Evolutionary conservation across 1,284 basidiomycete species (phyloP), one percentile per base, ranked within the genome.

Genomic region (Moesziomyces globuligerus): DNA sequence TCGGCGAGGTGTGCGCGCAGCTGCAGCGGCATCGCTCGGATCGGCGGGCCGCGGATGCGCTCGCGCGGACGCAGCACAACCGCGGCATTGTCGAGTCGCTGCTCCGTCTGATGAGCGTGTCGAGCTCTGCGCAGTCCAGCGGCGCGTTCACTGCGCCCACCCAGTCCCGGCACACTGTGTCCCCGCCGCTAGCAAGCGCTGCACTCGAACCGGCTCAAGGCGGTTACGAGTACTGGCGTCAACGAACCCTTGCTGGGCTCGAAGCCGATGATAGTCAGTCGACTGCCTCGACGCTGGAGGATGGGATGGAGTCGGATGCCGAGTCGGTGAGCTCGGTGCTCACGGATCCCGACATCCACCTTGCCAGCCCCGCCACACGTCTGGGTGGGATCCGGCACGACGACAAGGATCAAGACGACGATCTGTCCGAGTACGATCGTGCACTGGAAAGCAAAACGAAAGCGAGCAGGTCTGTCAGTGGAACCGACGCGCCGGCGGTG

Each of bases 271-370:
- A 56, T 11, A 21, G 32, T 1, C 23, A 21, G 3, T 53, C 53
- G 11, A 8, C 10, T 20, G 38, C 38, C 3, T 20, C 42, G 2
- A 4, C 24, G 20, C 46, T 48, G 23, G 53, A 58, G 8, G 39
- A 60, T n/a, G 48, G 46, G 0, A 48, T 13, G 11, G 40, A 9
- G 2, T 71, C 68, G 4, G 57, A 58, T 3, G 25, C 68, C 4
- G 61, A 65, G 9, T 71, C 68, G 3, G 42, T 61, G 34, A 50
- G 66, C 20, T 71, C 68, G 3, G 42, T 61, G 34, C 54, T 71
- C 20, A 66, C 68, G 17, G 68, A 71, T 32, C 68, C 62, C 11
- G 62, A 58, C 9, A 51, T 58, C 23, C 54, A 61, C 47, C 40
- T 51, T 8, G 5, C 43, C n/a, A 21, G 36, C 38, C 5, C 40